phyloP scores from a whole-genome alignment of 2,329 filamentous ascomycete species.

The Trichoderma afroharzianum region DNA sequence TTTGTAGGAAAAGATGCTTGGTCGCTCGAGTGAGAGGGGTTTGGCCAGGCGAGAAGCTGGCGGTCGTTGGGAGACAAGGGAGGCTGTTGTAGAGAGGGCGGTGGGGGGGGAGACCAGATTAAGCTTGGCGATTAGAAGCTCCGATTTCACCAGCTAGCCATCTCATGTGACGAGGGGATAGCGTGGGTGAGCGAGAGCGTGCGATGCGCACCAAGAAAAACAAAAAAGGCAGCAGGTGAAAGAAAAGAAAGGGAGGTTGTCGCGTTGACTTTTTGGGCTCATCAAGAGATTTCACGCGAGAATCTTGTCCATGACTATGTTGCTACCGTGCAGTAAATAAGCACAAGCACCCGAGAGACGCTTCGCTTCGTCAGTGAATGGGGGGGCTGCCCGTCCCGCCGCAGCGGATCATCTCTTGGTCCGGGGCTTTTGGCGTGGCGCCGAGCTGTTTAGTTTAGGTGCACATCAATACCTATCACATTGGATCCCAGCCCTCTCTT shows the following conservation, averaged over 20 bases:
- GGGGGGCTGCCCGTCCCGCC: slow-evolving; percentile 12
- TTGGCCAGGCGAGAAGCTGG: slow-evolving; percentile 14
- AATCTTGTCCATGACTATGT: background rate
- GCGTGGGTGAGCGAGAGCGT: background rate
- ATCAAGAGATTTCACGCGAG: background rate
- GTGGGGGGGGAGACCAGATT: slow-evolving; percentile 17
- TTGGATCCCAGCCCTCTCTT: background rate
- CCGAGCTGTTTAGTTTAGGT: background rate
- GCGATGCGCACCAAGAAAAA: background rate
- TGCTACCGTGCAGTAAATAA: slow-evolving; percentile 10
- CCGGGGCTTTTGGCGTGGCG: slow-evolving; percentile 4
- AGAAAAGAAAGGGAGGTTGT: background rate
- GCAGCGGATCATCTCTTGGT: slow-evolving; percentile 20
- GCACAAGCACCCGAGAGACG: slow-evolving; percentile 16
- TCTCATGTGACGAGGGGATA: slow-evolving; percentile 16
- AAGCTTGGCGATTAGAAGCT: slow-evolving; percentile 19
- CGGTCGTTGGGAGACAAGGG: slow-evolving; percentile 13
- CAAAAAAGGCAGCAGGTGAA: background rate
- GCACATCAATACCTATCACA: background rate
- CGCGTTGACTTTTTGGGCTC: slow-evolving; percentile 5
- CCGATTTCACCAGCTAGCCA: slow-evolving; percentile 23
- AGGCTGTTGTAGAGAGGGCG: slow-evolving; percentile 9
- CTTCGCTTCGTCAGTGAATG: slow-evolving; percentile 7
- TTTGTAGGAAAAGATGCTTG: background rate
- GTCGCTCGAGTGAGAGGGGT: background rate